Evolutionary conservation across 257 asterid species (phyloP).

Genomic region (Plantago major): DNA sequence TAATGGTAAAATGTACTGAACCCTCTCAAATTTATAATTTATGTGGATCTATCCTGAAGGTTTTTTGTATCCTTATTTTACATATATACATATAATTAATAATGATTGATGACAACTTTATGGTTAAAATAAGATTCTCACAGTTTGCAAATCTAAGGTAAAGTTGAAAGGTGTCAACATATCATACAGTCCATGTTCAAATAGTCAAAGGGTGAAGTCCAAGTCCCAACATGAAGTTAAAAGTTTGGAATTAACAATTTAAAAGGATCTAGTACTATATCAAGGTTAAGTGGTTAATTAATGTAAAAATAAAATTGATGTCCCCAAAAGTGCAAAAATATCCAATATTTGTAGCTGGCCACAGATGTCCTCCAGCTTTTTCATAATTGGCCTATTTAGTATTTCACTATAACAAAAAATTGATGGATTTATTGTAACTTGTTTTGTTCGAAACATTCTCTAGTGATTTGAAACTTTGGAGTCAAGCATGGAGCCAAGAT

Average conservation of each 20-base stretch:
- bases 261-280: background rate
- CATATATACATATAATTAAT: no score
- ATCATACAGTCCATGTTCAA: background rate
- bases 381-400: background rate
- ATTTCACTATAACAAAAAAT: background rate
- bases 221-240: slow-evolving; percentile 13
- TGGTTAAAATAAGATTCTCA: no score
- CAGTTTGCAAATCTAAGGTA: background rate
- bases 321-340: background rate
- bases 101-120: no score
- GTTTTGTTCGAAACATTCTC: slow-evolving; percentile 1
- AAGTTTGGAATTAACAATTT: background rate
- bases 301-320: no score
- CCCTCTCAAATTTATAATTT: no score
- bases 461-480: slow-evolving; percentile 14
- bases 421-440: slow-evolving; percentile 15
- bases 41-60: no score
- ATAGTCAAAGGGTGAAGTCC: slow-evolving; percentile 28
- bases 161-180: background rate
- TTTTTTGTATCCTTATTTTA: no score
- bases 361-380: slow-evolving; percentile 17
- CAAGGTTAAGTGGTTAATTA: no score
- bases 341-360: slow-evolving; percentile 25
- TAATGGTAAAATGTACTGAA: no score
- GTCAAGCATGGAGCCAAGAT: slow-evolving; percentile 10